A percentile compares a stretch with the other conserved stretches of the same genome.
Evolutionary conservation across 179 eudicot genomes (phyloP).

Genomic region (Silene vulgaris): DNA sequence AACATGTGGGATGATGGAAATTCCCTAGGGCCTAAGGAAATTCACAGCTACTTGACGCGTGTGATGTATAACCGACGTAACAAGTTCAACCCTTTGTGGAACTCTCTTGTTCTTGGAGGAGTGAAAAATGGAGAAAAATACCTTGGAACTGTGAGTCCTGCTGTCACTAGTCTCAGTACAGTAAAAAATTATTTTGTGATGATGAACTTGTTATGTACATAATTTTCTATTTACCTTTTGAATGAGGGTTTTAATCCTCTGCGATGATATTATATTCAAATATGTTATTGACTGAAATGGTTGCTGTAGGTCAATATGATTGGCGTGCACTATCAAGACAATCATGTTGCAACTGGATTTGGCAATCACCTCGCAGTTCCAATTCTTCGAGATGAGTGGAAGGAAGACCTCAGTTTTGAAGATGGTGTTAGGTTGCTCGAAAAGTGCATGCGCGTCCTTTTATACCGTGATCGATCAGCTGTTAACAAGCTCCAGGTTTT

Average conservation of each 20-base stretch:
- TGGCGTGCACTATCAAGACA: slow-evolving; percentile 94
- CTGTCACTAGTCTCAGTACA: not conserved
- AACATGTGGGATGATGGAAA: slow-evolving; percentile 99
- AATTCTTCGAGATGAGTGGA: slow-evolving; percentile 96
- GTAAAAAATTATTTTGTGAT: not conserved
- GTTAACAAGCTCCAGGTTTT: slow-evolving; percentile 62
- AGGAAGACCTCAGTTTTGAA: slow-evolving; percentile 69
- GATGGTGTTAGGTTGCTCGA: slow-evolving; percentile 82
- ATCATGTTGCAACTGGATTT: slow-evolving; percentile 91
- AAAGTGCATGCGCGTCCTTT: slow-evolving; percentile 92
- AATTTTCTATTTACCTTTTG: too few species aligned
- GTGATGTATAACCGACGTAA: slow-evolving; percentile 95
- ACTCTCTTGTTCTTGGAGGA: slow-evolving; percentile 92
- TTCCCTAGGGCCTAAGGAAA: slow-evolving; percentile 90
- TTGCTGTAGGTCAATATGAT: slow-evolving; percentile 79
- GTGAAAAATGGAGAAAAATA: slow-evolving; percentile 90
- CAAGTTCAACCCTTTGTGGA: slow-evolving; percentile 94
- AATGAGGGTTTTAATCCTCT: not conserved
- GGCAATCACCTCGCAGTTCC: slow-evolving; percentile 94
- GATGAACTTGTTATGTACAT: not conserved
- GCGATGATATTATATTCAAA: not conserved
- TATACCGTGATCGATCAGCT: slow-evolving; percentile 94
- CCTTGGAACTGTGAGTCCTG: slow-evolving; percentile 69
- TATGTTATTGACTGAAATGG: slow-evolving; percentile 7
- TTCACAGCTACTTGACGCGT: slow-evolving; percentile 76